Evolutionary conservation across 495 filamentous ascomycete genomes (phyloP), one percentile per base, ranked within the genome.

Genomic region (Hypoxylon cercidicola): DNA sequence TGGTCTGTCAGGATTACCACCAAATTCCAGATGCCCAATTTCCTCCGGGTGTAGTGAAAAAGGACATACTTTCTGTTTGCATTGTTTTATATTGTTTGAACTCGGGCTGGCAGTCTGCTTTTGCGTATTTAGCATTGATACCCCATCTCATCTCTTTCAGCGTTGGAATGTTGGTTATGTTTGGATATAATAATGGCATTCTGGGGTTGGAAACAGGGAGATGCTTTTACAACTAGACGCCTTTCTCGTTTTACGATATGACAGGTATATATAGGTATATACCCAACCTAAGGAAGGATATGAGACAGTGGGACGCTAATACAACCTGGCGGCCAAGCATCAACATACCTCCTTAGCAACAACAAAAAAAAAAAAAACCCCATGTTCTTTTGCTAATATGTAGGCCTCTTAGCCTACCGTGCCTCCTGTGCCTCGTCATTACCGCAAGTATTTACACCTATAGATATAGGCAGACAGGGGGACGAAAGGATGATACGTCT

Each of bases 91-190:
- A 0, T 37, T 45, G 46, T 41, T 32, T 21, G 43, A 19, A 43
- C 19, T 49, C 13, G 20, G 45, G 43, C 25, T 34, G 23, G 16
- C 46, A 23, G 46, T 19, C 21, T 52, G 40, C 8, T 45, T 46
- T 46, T 60, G 46, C 46, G 53, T 66, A 43, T 44, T 48, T 51
- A 32, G 37, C 56, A 61, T 62, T 53, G 64, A 67, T 67, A 67
- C 64, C 64, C 64, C 43, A 43, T 57, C 47, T 57, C 52, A 30
- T 39, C 47, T 28, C 56, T 28, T 52, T 43, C 18, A 52, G 18
- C 20, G 32, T 48, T 35, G 53, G 21, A 25, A 51, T 62, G 23
- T 39, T 44, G 10, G 23, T 10, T 0, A 0, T 41, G 47, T 43
- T 34, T 46, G 53, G 47, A 15, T 30, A 43, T 44, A 12, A 28